A percentile compares a stretch with the other conserved stretches of the same genome.
Evolutionary conservation across 1,284 basidiomycete species (phyloP).

Genomic region (Porogramme epimiltina): DNA sequence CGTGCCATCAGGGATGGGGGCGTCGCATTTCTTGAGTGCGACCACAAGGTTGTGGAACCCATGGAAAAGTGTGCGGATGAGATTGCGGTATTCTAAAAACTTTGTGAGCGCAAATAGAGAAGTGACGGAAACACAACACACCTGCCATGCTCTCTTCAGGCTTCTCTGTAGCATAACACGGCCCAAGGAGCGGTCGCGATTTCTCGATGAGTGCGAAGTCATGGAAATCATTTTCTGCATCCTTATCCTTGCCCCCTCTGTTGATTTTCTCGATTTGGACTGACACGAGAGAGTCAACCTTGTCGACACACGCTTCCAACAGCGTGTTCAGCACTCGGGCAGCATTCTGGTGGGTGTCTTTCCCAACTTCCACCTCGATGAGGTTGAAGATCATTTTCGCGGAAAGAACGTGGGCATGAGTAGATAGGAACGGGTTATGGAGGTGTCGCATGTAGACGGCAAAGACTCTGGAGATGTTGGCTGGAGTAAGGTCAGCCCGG

Average conservation of each 20-base stretch:
- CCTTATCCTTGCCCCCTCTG: slow-evolving; percentile 52
- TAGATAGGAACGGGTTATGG: slow-evolving; percentile 86
- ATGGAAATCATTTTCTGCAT: slow-evolving; percentile 41
- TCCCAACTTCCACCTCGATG: slow-evolving; percentile 80
- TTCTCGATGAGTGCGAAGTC: slow-evolving; percentile 73
- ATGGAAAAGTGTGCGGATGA: slow-evolving; percentile 90
- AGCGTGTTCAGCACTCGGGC: slow-evolving; percentile 72
- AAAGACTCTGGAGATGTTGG: slow-evolving; percentile 82
- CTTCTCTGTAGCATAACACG: slow-evolving; percentile 75
- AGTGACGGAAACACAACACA: slow-evolving; percentile 33
- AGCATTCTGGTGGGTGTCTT: slow-evolving; percentile 72
- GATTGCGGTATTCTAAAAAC: slow-evolving; percentile 73
- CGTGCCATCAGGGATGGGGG: slow-evolving; percentile 83
- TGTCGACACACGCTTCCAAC: slow-evolving; percentile 85
- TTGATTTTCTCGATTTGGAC: slow-evolving; percentile 62
- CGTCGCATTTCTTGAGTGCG: slow-evolving; percentile 81
- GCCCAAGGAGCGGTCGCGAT: slow-evolving; percentile 74
- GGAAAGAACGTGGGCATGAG: slow-evolving; percentile 88
- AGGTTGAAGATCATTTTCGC: slow-evolving; percentile 93
- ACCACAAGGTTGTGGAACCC: slow-evolving; percentile 86
- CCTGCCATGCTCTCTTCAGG: slow-evolving; percentile 75
- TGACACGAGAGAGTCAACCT: slow-evolving; percentile 80
- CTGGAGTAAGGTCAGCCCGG: slow-evolving; percentile 78
- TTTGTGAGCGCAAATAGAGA: background rate
- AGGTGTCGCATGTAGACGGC: slow-evolving; percentile 88